phyloP scores from a whole-genome alignment of 306 rosid species.

The Dalbergia cultrata region DNA sequence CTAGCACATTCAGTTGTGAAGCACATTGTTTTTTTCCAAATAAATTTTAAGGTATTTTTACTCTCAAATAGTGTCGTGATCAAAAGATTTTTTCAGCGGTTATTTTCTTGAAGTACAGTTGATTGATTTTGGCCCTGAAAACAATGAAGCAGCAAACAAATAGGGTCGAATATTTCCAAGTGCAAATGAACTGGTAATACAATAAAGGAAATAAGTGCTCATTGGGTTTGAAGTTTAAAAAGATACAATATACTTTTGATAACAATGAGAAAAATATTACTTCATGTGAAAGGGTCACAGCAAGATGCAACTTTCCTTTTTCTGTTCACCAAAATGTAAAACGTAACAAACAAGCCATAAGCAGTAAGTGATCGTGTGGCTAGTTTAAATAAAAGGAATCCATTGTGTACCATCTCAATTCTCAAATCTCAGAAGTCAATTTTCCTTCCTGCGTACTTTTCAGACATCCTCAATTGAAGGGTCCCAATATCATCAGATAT shows the following conservation, averaged over 20 bases:
- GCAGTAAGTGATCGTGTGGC: neutral
- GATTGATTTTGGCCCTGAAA: neutral
- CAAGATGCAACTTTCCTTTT: too few relatives aligned
- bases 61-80: too few relatives aligned
- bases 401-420: slow-evolving; percentile 21
- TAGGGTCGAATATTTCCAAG: neutral
- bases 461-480: neutral
- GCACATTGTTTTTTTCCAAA: too few relatives aligned
- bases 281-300: too few relatives aligned
- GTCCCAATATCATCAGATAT: slow-evolving; percentile 8
- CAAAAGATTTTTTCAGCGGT: too few relatives aligned
- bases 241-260: too few relatives aligned
- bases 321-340: too few relatives aligned
- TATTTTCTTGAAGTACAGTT: neutral
- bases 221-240: too few relatives aligned
- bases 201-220: neutral
- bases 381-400: slow-evolving; percentile 17
- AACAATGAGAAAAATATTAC: too few relatives aligned
- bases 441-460: slow-evolving; percentile 33
- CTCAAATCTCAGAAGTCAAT: neutral
- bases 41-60: too few relatives aligned
- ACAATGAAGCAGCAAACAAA: neutral
- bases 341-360: neutral
- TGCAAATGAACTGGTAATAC: slow-evolving; percentile 6
- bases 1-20: too few relatives aligned